phyloP scores from a whole-genome alignment of 768 basidiomycete genomes.

The Tylopilus felleus region DNA sequence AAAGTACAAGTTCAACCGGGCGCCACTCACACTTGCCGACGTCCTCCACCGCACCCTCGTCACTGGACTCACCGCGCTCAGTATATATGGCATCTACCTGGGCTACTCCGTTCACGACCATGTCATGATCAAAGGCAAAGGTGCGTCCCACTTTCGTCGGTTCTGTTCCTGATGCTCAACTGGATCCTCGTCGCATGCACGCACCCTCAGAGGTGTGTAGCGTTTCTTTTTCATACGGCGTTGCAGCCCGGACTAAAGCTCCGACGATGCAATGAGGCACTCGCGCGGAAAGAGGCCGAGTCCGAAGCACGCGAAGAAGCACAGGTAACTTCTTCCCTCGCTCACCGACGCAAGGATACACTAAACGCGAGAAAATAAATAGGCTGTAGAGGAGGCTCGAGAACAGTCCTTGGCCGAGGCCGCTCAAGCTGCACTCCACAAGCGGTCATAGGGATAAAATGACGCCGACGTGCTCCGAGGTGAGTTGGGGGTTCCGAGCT shows the following conservation, averaged over 20 bases:
- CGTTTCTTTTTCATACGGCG: neutral
- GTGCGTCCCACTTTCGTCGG: slow-evolving; percentile 11
- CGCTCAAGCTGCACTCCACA: slow-evolving; percentile 25
- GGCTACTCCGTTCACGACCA: slow-evolving; percentile 32
- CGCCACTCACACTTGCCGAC: slow-evolving; percentile 26
- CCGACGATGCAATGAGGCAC: slow-evolving; percentile 11
- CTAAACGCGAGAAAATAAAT: neutral
- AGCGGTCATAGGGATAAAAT: slow-evolving; percentile 6
- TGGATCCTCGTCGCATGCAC: neutral
- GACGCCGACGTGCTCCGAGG: neutral
- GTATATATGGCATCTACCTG: slow-evolving; percentile 30
- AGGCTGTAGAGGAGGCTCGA: slow-evolving; percentile 29
- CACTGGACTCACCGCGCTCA: slow-evolving; percentile 27
- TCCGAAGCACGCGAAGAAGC: slow-evolving; percentile 14
- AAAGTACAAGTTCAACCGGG: slow-evolving; percentile 16
- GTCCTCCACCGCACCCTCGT: slow-evolving; percentile 31
- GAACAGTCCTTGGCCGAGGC: slow-evolving; percentile 31
- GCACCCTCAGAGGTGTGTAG: slow-evolving; percentile 21
- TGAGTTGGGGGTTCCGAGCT: neutral
- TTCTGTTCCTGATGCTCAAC: neutral
- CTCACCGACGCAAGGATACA: neutral
- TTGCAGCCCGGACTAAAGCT: neutral
- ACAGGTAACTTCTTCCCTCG: slow-evolving; percentile 10
- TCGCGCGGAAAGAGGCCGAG: slow-evolving; percentile 24
- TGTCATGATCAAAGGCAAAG: slow-evolving; percentile 31